A percentile compares a stretch with the other conserved stretches of the same genome.
Conservation (phyloP, 2,329 filamentous ascomycete species). For the Neonectria sp. region DNA sequence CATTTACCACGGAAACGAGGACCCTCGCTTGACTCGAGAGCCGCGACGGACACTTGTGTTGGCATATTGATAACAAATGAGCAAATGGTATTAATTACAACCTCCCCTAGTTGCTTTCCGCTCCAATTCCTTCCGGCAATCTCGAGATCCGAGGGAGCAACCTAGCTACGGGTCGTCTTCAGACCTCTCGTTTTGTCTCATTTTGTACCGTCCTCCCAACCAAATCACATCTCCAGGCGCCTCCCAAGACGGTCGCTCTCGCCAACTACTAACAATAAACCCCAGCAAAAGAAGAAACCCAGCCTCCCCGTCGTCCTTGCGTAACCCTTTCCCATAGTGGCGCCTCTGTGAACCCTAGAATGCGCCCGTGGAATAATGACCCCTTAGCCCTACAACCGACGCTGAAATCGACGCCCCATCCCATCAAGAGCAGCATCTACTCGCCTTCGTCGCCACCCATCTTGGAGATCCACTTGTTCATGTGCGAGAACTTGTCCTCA, state of each 20-base stretch:
- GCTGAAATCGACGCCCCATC: not conserved
- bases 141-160: not conserved
- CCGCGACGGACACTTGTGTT: not conserved
- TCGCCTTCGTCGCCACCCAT: constrained; percentile 59
- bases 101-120: not conserved
- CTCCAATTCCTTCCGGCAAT: not conserved
- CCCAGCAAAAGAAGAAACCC: not conserved
- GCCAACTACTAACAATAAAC: not conserved
- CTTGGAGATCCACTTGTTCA: constrained; percentile 73
- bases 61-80: not conserved
- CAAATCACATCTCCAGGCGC: not conserved
- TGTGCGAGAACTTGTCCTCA: constrained; percentile 72
- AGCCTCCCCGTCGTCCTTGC: not conserved
- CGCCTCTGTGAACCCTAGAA: not conserved
- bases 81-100: constrained; percentile 4
- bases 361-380: not conserved
- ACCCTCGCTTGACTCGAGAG: constrained; percentile 1
- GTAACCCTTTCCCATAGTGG: not conserved
- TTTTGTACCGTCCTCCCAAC: not conserved
- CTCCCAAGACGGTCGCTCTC: constrained; percentile 6
- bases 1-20: constrained; percentile 3
- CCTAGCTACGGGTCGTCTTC: not conserved
- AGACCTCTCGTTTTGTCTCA: not conserved
- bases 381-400: constrained; percentile 2
- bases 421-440: constrained; percentile 20